Base-by-base conservation (phyloP, 2,329 filamentous ascomycete genomes). In the Talaromyces islandicus region DNA sequence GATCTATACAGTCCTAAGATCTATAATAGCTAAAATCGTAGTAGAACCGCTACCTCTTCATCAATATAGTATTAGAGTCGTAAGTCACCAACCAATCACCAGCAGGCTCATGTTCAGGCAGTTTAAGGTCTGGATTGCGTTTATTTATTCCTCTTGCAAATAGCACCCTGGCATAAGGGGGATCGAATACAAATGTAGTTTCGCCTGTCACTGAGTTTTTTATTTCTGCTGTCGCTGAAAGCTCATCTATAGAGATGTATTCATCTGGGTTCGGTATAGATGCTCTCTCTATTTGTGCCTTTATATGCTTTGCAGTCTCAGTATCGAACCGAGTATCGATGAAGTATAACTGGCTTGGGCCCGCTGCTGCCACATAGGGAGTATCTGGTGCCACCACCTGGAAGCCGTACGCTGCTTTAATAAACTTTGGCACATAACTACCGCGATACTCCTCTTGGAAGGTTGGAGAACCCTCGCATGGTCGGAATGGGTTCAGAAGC, bases 111-210 rank as follows among this genome's bases (percentile, higher is more conserved):
- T 52, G 14, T 59, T 62, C 46, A 51, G 62, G 60, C 41, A 64
- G 14, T 53, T 62, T 64, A 35, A 60, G 35, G 2, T 60, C 53
- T n/a, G 58, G 56, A 24, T 64, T 64, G 30, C 43, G 55, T 46
- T 41, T 57, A 6, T 62, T 64, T 21, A 64, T 62, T 17, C 41
- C 48, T 46, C 51, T 41, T n/a, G 60, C 62, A 60, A 64, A 64
- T 12, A 64, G 7, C 17, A 64, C 52, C 27, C 56, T 59, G 11
- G 62, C 55, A 51, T 60, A 62, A 32, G 19, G 5, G 21, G 58
- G 62, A 27, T 64, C 62, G 17, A 62, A 62, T 11, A 60, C 53
- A 14, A 64, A 64, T 58, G 57, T 59, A 19, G 60, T 64, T 60
- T 64, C 60, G 46, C 55, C 58, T 4, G 60, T 62, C 35, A 29